phyloP scores from a whole-genome alignment of 345 rosid species.

The Brassica juncea region DNA sequence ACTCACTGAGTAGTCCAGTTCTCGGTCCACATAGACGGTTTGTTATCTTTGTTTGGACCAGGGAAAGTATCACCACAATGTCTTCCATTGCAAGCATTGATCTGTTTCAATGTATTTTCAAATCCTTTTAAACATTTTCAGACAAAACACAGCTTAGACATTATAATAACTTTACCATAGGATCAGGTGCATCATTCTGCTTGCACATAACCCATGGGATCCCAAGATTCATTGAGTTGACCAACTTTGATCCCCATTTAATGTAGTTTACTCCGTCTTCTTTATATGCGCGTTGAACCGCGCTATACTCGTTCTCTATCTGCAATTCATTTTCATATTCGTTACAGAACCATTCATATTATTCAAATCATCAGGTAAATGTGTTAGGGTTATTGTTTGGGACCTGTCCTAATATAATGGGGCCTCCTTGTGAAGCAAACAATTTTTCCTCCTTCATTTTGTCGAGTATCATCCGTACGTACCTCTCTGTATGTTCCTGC shows the following conservation, averaged over 20 bases:
- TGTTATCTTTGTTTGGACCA: constrained; percentile 81
- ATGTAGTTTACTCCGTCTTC: constrained; percentile 59
- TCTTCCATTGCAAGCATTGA: constrained; percentile 95
- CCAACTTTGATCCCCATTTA: constrained; percentile 75
- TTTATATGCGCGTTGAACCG: constrained; percentile 65
- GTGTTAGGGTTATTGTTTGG: neutral
- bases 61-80: constrained; percentile 93
- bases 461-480: constrained; percentile 47
- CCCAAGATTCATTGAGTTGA: constrained; percentile 50
- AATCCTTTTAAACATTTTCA: neutral
- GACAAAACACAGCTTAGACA: neutral
- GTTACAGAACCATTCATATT: neutral
- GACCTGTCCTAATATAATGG: constrained; percentile 64
- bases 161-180: constrained; percentile 48
- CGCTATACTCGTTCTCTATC: constrained; percentile 92
- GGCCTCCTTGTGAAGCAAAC: constrained; percentile 70
- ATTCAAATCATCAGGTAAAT: neutral
- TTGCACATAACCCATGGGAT: constrained; percentile 98
- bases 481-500: constrained; percentile 63
- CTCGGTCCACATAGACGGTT: constrained; percentile 95
- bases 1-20: constrained; percentile 98
- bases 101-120: constrained; percentile 44
- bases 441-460: constrained; percentile 54
- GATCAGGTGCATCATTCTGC: constrained; percentile 83
- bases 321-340: constrained; percentile 29